Evolutionary conservation across 495 filamentous ascomycete genomes (phyloP), one percentile per base, ranked within the genome.

Genomic region (Lindgomyces ingoldianus): DNA sequence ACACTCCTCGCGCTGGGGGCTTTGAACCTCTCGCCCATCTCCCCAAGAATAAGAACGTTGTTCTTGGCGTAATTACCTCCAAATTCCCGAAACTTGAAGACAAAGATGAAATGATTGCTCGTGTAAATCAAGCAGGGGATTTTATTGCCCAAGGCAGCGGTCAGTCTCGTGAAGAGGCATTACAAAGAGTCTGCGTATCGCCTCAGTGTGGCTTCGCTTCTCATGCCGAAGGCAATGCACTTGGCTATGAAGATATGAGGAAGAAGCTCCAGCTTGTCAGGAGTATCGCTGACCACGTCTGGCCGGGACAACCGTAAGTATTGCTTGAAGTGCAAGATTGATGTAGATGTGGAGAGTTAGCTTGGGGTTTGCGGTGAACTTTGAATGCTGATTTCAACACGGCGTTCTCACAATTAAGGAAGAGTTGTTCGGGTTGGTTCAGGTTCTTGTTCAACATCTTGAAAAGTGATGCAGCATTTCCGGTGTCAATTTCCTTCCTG

Each of bases 161-260:
- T 8, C 60, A 75, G 57, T 74, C 71, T 6, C 72, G 71, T 10
- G 78, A 79, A 60, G 77, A 83, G 60, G 80, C 79, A 0, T 74
- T 89, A 10, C 81, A 86, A 65, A 79, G 84, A 67, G 72, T 88
- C 47, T 86, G 86, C 66, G 74, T 88, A 41, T 85, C 83, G 64
- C 86, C 87, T 30, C 86, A 89, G 75, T 89, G 86, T 73, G 86
- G 86, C 11, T 88, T 89, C 73, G 85, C 83, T 63, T 85, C 81
- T 24, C 86, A 87, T 60, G 79, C 79, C 57, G 85, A 84, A 70
- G 86, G 86, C 18, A 87, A 88, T 69, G 74, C 84, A 27, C 72
- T 88, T 30, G 80, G 76, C 18, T 77, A 82, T 65, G 85, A 87
- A 52, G 79, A 87, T 73, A 83, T 87, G 78, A 74, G 74, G 77